Conservation (phyloP, 2,329 filamentous ascomycete species). For the Arthrobotrys musiformis region DNA sequence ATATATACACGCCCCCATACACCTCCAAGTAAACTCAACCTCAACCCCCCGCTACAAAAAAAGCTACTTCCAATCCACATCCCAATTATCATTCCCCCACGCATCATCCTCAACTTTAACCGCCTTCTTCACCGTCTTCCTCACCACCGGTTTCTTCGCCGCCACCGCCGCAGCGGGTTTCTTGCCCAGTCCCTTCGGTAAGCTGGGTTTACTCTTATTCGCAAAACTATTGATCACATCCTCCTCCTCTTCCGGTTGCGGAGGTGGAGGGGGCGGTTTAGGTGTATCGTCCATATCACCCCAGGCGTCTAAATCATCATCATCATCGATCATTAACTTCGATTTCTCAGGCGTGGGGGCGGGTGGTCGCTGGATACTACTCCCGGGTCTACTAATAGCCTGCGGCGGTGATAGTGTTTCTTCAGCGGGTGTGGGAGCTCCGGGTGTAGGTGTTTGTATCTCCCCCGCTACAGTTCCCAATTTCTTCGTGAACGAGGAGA, state of each 20-base stretch:
- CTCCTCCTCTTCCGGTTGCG: too few relatives aligned
- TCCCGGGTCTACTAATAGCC: conserved; percentile 61
- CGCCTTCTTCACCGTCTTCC: conserved; percentile 67
- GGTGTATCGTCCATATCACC: conserved; percentile 69
- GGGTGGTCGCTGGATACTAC: too few relatives aligned
- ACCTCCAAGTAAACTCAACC: background rate
- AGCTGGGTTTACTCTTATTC: conserved; percentile 79
- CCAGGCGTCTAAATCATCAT: conserved; percentile 79
- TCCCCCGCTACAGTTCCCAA: conserved; percentile 84
- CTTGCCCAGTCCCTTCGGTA: conserved; percentile 87
- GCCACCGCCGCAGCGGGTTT: conserved; percentile 59
- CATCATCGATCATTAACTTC: conserved; percentile 68
- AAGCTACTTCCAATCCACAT: conserved; percentile 55
- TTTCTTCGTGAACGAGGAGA: conserved; percentile 98
- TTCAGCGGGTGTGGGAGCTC: conserved; percentile 65
- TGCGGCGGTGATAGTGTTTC: conserved; percentile 61
- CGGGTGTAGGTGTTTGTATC: conserved; percentile 72
- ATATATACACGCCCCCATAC: background rate
- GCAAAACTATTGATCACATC: conserved; percentile 96
- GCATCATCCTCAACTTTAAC: conserved; percentile 68
- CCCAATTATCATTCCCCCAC: conserved; percentile 68
- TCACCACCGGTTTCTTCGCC: conserved; percentile 64
- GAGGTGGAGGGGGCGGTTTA: too few relatives aligned
- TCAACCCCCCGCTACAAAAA: background rate
- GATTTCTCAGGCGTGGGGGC: too few relatives aligned